A percentile compares a stretch with the other conserved stretches of the same genome.
phyloP scores from a whole-genome alignment of 495 filamentous ascomycete species.

The Aspergillus bridgeri region DNA sequence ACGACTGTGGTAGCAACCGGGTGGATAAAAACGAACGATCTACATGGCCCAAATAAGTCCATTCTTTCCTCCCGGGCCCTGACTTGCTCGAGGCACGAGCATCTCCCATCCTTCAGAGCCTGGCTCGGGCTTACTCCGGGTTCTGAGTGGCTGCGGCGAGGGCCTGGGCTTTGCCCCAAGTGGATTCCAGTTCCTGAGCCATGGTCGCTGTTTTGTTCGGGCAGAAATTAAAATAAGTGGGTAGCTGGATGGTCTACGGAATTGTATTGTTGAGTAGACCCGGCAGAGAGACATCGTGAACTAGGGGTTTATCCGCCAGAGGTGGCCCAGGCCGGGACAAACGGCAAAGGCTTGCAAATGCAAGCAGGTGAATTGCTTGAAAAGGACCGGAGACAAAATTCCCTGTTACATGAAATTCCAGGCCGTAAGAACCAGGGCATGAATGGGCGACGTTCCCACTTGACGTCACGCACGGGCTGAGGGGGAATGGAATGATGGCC shows the following conservation, averaged over 20 bases:
- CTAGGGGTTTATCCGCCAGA: neutral
- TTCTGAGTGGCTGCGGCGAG: neutral
- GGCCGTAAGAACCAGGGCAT: neutral
- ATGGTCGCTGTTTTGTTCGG: neutral
- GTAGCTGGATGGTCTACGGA: neutral
- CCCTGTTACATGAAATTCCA: neutral
- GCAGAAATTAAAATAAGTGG: neutral
- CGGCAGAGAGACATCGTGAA: neutral
- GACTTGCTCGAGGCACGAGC: neutral
- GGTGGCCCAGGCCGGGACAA: neutral
- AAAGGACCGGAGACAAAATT: neutral
- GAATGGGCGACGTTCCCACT: neutral
- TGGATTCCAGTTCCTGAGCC: slow-evolving; percentile 13
- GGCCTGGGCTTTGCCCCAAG: slow-evolving; percentile 5
- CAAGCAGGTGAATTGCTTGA: neutral
- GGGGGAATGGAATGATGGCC: neutral
- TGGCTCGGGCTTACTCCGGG: neutral
- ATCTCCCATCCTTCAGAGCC: neutral
- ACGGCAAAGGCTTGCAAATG: neutral
- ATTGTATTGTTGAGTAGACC: neutral
- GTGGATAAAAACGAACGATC: neutral
- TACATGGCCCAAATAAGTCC: neutral
- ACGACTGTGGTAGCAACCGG: neutral
- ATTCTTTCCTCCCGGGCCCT: neutral
- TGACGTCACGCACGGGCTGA: slow-evolving; percentile 5